Evolutionary conservation across 2,329 filamentous ascomycete genomes (phyloP).

Genomic region (Talaromyces atroroseus): DNA sequence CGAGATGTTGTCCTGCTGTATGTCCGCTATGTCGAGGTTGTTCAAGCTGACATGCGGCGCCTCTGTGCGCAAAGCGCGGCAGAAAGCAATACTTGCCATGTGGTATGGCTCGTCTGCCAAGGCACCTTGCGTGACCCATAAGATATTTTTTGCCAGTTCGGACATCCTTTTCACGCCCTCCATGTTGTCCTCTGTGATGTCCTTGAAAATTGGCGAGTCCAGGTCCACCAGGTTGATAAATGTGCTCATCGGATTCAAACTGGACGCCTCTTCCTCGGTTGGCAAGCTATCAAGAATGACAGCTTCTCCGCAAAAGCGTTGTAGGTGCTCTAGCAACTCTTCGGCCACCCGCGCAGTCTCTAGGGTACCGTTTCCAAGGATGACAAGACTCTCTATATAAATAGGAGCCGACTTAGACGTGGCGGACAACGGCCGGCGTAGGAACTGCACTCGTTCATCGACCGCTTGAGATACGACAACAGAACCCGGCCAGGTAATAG

Average conservation of each 20-base stretch:
- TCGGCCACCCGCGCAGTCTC: neutral
- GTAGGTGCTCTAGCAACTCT: neutral
- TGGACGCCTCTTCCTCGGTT: neutral
- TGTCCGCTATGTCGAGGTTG: neutral
- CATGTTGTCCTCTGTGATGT: constrained; percentile 14
- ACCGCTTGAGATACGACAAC: neutral
- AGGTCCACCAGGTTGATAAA: constrained; percentile 9
- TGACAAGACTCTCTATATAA: neutral
- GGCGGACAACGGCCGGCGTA: neutral
- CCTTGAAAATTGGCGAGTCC: constrained; percentile 19
- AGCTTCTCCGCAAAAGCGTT: neutral
- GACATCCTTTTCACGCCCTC: constrained; percentile 14
- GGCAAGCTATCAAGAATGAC: neutral
- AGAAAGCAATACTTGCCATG: constrained; percentile 11
- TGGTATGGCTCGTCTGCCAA: constrained; percentile 4
- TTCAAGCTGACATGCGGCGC: constrained; percentile 8
- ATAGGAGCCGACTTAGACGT: neutral
- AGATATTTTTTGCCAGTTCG: neutral
- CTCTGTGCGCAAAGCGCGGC: constrained; percentile 7
- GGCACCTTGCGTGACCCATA: constrained; percentile 12
- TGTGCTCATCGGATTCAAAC: neutral
- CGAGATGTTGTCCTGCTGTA: neutral
- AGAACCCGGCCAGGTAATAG: neutral
- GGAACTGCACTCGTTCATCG: neutral
- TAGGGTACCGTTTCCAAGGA: neutral